Percentiles rank a stretch among this genome's conserved stretches.
These are phyloP conservation scores for Penicillium taxi DNA, from an alignment of 495 filamentous ascomycete genomes.

Conservation along the genomic window DNA sequence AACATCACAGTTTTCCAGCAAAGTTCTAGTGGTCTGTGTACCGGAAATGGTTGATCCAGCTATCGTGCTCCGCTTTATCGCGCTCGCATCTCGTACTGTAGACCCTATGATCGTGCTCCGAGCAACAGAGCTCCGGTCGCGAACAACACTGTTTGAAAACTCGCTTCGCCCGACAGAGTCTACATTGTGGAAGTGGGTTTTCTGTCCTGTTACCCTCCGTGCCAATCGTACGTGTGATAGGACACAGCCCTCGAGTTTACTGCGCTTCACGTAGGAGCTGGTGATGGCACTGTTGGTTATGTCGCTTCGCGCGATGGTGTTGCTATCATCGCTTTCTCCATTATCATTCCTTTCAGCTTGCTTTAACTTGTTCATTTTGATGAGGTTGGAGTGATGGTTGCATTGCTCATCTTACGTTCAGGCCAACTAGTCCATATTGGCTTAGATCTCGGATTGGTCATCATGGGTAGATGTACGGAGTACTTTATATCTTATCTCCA, in stretches of 20 bases:
- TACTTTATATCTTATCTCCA: too few species aligned
- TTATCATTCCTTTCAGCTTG: too few species aligned
- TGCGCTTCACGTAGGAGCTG: constrained; percentile 8
- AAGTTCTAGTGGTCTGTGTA: constrained; percentile 12
- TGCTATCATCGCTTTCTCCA: constrained; percentile 6
- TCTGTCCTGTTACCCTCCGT: constrained; percentile 4
- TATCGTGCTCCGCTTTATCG: constrained; percentile 12
- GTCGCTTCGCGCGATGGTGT: constrained; percentile 15
- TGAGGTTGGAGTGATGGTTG: too few species aligned
- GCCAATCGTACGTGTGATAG: constrained; percentile 11
- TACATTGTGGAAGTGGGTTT: constrained; percentile 13
- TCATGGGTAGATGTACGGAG: too few species aligned
- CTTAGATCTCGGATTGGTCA: too few species aligned
- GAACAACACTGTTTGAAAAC: constrained; percentile 15
- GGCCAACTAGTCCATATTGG: too few species aligned
- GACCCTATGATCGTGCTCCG: constrained; percentile 13
- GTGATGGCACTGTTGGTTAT: constrained; percentile 16
- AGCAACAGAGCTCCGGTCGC: constrained; percentile 8
- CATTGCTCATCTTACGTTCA: too few species aligned
- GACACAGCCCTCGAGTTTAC: constrained; percentile 12
- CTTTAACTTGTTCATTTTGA: too few species aligned
- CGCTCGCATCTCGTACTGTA: constrained; percentile 9
- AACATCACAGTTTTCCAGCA: constrained; percentile 25
- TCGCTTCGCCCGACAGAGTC: constrained; percentile 12
- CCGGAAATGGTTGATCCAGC: constrained; percentile 9